These are phyloP conservation scores for Mitragyna speciosa DNA, from an alignment of 257 asterid species.

Conservation along the genomic window DNA sequence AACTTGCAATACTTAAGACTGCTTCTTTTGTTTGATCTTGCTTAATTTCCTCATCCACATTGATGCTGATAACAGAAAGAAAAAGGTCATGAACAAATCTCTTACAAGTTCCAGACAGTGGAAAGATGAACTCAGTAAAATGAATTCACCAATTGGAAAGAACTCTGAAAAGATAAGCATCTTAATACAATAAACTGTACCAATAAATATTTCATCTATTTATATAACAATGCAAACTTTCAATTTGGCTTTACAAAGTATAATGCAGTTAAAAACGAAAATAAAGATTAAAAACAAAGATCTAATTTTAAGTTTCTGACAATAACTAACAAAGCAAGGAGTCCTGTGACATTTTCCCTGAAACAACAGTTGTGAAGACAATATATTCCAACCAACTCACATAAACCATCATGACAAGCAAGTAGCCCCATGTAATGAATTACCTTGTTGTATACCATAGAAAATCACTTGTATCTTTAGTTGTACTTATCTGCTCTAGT, in stretches of 20 bases:
- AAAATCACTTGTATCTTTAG: constrained; percentile 72
- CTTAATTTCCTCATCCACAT: constrained; percentile 32
- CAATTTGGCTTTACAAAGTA: background rate
- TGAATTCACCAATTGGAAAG: too few relatives aligned
- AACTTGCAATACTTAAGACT: constrained; percentile 47
- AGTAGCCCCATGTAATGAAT: background rate
- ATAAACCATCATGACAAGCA: background rate
- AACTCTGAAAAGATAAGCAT: too few relatives aligned
- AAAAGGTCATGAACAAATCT: background rate
- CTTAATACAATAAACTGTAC: too few relatives aligned
- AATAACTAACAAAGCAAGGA: background rate
- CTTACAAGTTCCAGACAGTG: background rate
- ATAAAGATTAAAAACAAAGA: background rate
- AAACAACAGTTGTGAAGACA: too few relatives aligned
- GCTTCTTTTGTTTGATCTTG: constrained; percentile 39
- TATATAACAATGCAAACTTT: background rate
- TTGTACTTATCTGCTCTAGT: constrained; percentile 80
- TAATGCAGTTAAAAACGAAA: background rate
- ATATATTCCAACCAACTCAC: too few relatives aligned
- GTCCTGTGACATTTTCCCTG: background rate
- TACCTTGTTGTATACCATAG: constrained; percentile 78
- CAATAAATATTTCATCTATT: background rate
- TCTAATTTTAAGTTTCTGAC: background rate
- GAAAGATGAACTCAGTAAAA: background rate
- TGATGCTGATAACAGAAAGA: constrained; percentile 46